Evolutionary conservation across 1,139 yeast genomes (phyloP).

Genomic region (Candida frijolesensis): DNA sequence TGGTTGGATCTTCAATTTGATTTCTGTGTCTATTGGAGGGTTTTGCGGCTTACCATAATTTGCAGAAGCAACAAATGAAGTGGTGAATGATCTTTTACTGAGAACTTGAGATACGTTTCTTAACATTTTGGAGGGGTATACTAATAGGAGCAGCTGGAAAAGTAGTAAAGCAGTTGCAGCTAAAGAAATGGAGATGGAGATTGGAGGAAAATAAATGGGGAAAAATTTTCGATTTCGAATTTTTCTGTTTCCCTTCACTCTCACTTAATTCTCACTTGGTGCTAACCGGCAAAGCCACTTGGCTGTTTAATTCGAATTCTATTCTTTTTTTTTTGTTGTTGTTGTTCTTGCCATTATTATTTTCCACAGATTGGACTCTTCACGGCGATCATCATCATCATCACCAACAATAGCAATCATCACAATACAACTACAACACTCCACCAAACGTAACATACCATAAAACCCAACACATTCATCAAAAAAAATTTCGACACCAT

Average conservation of each 20-base stretch:
- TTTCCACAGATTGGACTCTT: not conserved
- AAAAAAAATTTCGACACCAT: conserved; percentile 32
- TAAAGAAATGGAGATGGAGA: not conserved
- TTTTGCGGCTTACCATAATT: conserved; percentile 51
- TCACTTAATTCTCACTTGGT: not conserved
- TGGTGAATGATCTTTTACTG: conserved; percentile 16
- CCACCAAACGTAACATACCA: not conserved
- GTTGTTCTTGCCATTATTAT: not conserved
- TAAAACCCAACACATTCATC: not conserved
- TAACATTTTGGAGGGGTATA: not conserved
- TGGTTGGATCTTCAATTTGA: conserved; percentile 67
- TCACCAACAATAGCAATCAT: not conserved
- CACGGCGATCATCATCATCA: no score
- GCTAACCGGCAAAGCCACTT: no score
- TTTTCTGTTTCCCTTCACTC: not conserved
- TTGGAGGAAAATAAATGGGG: not conserved
- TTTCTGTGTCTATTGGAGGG: conserved; percentile 28
- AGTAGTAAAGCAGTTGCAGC: not conserved
- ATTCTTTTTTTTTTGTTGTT: not conserved
- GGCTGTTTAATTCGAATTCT: not conserved
- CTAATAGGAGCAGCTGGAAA: not conserved
- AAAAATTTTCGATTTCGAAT: conserved; percentile 1
- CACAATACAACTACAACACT: not conserved
- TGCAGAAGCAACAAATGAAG: conserved; percentile 19
- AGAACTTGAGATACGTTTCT: not conserved